phyloP scores from a whole-genome alignment of 495 filamentous ascomycete genomes.

The Xylaria castorea region DNA sequence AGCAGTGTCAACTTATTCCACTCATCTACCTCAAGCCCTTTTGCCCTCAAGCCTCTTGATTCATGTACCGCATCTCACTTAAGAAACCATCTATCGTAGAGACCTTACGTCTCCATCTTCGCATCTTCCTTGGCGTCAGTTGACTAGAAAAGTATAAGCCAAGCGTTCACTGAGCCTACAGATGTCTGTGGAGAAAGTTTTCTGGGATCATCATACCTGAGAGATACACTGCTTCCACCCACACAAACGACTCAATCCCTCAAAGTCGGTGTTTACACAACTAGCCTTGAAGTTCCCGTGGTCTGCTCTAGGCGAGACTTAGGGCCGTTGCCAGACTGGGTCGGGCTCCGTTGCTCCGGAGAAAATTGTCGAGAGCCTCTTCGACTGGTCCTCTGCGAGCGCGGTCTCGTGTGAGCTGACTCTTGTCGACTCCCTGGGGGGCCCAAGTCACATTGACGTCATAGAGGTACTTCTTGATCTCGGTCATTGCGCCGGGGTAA shows the following conservation, averaged over 20 bases:
- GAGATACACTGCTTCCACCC: neutral
- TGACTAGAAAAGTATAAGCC: neutral
- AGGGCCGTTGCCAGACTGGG: neutral
- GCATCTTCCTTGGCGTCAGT: neutral
- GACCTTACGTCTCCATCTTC: neutral
- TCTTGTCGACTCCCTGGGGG: neutral
- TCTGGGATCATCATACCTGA: neutral
- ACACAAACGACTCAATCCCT: neutral
- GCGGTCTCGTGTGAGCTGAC: constrained; percentile 2
- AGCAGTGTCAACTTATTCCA: constrained; percentile 1
- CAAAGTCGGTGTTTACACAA: neutral
- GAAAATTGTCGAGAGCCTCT: neutral
- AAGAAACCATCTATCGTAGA: neutral
- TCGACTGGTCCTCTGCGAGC: neutral
- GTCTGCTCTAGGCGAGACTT: neutral
- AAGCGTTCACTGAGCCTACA: neutral
- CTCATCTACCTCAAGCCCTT: constrained; percentile 3
- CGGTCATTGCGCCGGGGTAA: neutral
- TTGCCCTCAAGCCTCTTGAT: neutral
- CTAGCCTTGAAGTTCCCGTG: neutral
- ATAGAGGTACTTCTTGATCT: constrained; percentile 17
- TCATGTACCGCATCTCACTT: neutral
- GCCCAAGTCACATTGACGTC: neutral
- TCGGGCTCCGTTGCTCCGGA: neutral
- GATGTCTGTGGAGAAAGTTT: neutral